Percentiles rank a stretch among this genome's conserved stretches.
These are phyloP conservation scores for Scedosporium boydii DNA, from an alignment of 2,329 filamentous ascomycete genomes.

Conservation along the genomic window DNA sequence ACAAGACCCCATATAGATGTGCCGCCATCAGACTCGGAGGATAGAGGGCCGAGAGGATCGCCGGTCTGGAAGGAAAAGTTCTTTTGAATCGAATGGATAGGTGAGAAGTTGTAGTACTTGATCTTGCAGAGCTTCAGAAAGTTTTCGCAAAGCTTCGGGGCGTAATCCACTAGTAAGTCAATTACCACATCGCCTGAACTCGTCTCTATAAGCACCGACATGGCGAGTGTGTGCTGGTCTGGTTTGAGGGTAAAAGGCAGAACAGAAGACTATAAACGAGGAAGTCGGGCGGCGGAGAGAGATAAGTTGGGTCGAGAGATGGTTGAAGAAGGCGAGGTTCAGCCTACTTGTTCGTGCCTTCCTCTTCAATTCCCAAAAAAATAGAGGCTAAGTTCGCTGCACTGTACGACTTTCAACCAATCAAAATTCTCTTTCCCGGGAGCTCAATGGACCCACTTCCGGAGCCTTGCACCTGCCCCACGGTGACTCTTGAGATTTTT, in stretches of 20 bases:
- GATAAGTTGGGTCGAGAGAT: neutral
- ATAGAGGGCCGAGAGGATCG: constrained; percentile 82
- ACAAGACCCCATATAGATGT: constrained; percentile 86
- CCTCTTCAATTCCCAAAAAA: neutral
- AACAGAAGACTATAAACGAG: neutral
- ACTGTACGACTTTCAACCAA: neutral
- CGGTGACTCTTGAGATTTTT: constrained; percentile 2
- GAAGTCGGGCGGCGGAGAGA: neutral
- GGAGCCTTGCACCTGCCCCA: constrained; percentile 5
- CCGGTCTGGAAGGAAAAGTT: constrained; percentile 95
- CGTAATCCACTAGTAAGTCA: constrained; percentile 80
- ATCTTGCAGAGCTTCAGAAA: constrained; percentile 98
- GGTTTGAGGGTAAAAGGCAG: neutral
- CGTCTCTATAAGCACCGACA: constrained; percentile 93
- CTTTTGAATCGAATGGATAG: constrained; percentile 84
- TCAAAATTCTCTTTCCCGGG: neutral
- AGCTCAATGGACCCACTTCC: constrained; percentile 5
- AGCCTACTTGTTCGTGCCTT: neutral
- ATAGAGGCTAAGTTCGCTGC: neutral
- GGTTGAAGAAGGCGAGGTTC: neutral
- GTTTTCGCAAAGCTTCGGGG: constrained; percentile 90
- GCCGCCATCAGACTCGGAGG: constrained; percentile 80
- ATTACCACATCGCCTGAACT: constrained; percentile 91
- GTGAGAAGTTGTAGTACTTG: constrained; percentile 98
- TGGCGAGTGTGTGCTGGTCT: constrained; percentile 23